Conservation (phyloP, 441 rosid species). For the Jatropha podagrica region DNA sequence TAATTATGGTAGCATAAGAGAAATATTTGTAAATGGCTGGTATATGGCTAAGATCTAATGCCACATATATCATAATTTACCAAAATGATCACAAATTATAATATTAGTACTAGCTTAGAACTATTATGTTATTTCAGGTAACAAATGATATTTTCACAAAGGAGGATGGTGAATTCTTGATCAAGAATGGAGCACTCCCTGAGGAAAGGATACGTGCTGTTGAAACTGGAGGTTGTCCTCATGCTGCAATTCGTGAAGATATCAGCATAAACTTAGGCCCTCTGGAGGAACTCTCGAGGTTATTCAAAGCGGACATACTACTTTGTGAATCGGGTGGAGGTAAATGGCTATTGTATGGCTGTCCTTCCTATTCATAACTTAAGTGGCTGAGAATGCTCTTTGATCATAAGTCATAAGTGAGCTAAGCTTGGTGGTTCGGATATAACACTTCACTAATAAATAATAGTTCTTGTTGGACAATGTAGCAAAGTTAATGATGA, state of each 20-base stretch:
- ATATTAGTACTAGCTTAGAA: not conserved
- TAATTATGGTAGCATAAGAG: not conserved
- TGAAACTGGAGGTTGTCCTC: conserved; percentile 98
- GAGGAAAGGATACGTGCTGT: conserved; percentile 96
- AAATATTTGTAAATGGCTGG: not conserved
- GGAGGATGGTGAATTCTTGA: conserved; percentile 96
- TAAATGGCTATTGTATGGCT: conserved; percentile 20
- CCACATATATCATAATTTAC: no score
- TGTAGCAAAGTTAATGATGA: not conserved
- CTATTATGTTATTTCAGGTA: conserved; percentile 47
- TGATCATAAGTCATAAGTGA: not conserved
- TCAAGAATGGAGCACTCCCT: conserved; percentile 91
- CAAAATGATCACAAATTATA: no score
- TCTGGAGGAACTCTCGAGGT: conserved; percentile 89
- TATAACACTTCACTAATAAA: not conserved
- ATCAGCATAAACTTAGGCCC: conserved; percentile 98
- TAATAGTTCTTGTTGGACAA: not conserved
- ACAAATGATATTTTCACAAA: conserved; percentile 98
- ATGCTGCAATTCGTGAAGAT: conserved; percentile 99
- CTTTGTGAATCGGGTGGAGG: conserved; percentile 99
- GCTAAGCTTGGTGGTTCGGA: not conserved
- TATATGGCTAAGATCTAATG: not conserved
- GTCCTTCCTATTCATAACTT: not conserved
- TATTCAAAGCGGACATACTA: conserved; percentile 83
- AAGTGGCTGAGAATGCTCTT: not conserved